Base-by-base conservation (phyloP, 805 yeast species). In the Lachancea lanzarotensis region DNA sequence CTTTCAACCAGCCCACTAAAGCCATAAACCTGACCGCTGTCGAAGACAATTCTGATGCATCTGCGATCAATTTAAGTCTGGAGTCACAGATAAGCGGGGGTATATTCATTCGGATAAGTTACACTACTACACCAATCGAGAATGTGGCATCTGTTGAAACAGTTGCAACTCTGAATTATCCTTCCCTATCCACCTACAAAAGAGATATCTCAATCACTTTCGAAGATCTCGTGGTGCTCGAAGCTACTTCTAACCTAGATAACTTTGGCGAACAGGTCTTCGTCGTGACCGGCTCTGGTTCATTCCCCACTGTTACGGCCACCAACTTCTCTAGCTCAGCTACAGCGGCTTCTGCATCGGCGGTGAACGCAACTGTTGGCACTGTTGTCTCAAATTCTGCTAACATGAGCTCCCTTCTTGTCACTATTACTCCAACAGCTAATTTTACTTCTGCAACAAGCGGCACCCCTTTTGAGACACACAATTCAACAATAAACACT, bases 51-150 rank as follows among this genome's bases (percentile, higher is more conserved):
- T 62, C 67, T 2, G 55, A 57, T 33, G 40, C 46, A n/a, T 43
- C 52, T 16, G 34, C 49, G 8, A 52, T 60, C 22, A 44, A 45
- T 32, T 42, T 57, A 20, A 39, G 43, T 5, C 47, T 62, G 31
- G 43, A 45, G 19, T 48, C 63, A 2, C 55, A 46, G n/a, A 40
- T 60, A 27, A 53, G 55, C 31, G 66, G 64, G 34, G 64, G 67
- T 25, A 49, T 52, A 32, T 56, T 51, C 30, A 35, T 61, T 15
- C 60, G 64, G 40, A 50, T 61, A 27, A 48, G 43, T 2, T 62
- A 58, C 42, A 53, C 27, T 36, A 51, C 63, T 12, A 35, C 52
- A 10, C 35, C 51, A n/a, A 39, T 54, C 16, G 13, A 34, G 3
- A 34, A 42, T n/a, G 17, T 31, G 9, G 25, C 43, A n/a, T 34